Conservation (phyloP, 805 yeast genomes). For the Clavispora santaluciae region DNA sequence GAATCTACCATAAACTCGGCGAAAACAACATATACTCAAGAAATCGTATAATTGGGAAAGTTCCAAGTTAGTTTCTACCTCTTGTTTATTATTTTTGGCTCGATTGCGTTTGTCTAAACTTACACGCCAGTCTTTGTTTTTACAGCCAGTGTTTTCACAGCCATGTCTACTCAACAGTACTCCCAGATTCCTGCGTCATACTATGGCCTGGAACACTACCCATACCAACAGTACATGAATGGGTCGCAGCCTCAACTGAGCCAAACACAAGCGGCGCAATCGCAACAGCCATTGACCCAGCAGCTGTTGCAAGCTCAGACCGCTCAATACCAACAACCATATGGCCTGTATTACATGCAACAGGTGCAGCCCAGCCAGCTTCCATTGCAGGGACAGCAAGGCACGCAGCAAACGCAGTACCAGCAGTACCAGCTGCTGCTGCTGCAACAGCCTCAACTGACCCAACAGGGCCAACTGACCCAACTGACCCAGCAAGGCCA, state of each 20-base stretch:
- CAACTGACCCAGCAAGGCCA: slow-evolving; percentile 4
- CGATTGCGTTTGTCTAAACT: not conserved
- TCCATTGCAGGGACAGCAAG: slow-evolving; percentile 4
- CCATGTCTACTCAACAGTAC: slow-evolving; percentile 18
- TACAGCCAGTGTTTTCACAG: not conserved
- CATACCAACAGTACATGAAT: slow-evolving; percentile 18
- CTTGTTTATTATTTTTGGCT: not conserved
- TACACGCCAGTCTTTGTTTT: not conserved
- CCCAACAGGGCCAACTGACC: slow-evolving; percentile 1
- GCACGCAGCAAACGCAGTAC: slow-evolving; percentile 4
- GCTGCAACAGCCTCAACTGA: slow-evolving; percentile 7
- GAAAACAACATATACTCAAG: not conserved
- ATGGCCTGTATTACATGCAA: slow-evolving; percentile 17
- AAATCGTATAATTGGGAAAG: not conserved
- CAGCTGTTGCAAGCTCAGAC: slow-evolving; percentile 6
- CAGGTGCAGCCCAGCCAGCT: slow-evolving; percentile 10
- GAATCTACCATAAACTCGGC: not conserved
- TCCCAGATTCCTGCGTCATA: slow-evolving; percentile 16
- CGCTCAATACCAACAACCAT: slow-evolving; percentile 16
- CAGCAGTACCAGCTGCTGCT: slow-evolving; percentile 4
- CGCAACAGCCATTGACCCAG: slow-evolving; percentile 4
- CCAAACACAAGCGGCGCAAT: slow-evolving; percentile 8
- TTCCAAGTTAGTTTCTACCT: not conserved
- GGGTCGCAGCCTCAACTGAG: slow-evolving; percentile 14
- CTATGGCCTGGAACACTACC: slow-evolving; percentile 20